phyloP scores from a whole-genome alignment of 176 grass and related monocot genomes.

The Ananas comosus region DNA sequence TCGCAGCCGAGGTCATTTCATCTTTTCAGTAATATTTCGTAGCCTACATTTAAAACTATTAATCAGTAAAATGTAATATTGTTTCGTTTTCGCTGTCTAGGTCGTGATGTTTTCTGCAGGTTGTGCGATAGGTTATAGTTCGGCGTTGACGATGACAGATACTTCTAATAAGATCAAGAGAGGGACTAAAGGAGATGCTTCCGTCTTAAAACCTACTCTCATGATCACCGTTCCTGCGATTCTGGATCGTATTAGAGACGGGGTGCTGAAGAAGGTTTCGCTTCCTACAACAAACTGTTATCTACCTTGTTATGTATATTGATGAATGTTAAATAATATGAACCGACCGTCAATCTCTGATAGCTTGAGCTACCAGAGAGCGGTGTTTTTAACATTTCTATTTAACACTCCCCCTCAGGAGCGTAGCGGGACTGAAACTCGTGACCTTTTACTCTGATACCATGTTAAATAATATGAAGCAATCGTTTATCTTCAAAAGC shows the following conservation, averaged over 20 bases:
- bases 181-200: conserved; percentile 86
- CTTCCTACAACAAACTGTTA: conserved; percentile 18
- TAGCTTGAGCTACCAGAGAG: no score
- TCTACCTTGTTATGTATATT: background rate
- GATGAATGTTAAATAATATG: background rate
- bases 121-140: conserved; percentile 60
- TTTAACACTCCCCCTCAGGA: no score
- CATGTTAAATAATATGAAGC: no score
- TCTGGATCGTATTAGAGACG: conserved; percentile 75
- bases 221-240: conserved; percentile 84
- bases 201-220: conserved; percentile 63
- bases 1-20: conserved; percentile 55
- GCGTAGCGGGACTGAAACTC: no score
- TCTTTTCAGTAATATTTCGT: conserved; percentile 9
- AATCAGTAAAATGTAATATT: conserved; percentile 3
- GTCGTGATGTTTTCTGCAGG: conserved; percentile 81
- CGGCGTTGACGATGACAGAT: conserved; percentile 77
- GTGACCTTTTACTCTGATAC: no score
- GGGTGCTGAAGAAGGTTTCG: conserved; percentile 66
- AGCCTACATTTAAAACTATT: conserved; percentile 8
- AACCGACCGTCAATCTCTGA: no score
- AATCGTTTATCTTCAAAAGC: no score
- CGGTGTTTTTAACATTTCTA: no score
- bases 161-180: conserved; percentile 92
- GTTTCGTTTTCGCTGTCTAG: conserved; percentile 30